Evolutionary conservation across 1,284 basidiomycete species (phyloP), one percentile per base, ranked within the genome.

Genomic region (Hymenochaete sp.): DNA sequence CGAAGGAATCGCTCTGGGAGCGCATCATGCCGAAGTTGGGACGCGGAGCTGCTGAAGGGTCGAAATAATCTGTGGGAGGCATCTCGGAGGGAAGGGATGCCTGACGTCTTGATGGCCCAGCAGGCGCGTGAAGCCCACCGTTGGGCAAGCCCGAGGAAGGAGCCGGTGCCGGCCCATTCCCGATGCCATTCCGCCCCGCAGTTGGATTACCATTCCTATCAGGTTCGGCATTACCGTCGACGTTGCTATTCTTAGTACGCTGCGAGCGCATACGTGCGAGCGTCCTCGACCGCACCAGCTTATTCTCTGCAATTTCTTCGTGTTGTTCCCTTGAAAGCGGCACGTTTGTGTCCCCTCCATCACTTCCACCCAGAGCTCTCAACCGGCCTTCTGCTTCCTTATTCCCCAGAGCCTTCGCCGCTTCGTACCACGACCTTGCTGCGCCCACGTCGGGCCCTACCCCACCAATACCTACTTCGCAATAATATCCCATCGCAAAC

Each of bases 401-500:
- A 57, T 93, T 95, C 7, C 83, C 87, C 45, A 88, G 79, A 13
- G 76, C 69, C n/a, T 79, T 69, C 1, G 92, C 91, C 77, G 66
- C 65, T 10, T 61, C 64, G 57, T 87, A 93, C 87, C 89, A 93
- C 56, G 65, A 71, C 44, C 68, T 64, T 4, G 89, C 84, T 1
- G 65, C 63, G 0, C 72, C 70, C 22, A 91, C 50, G 57, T 90
- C 77, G 8, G 14, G 14, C 56, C 76, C 77, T 14, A 65, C 56
- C 0, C 76, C 74, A 0, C 82, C 84, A 2, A 87, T 78, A 3
- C 84, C 83, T 0, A 87, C 88, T 59, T 93, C 91, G 32, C 72
- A 72, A 59, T 93, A 96, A 61, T 97, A 97, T 0, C 91, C 93
- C 75, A 97, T 82, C 0, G 93, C 93, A 61, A 97, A 97, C 62